A percentile compares a stretch with the other conserved stretches of the same genome.
Conservation (phyloP, 2,329 filamentous ascomycete species). For the Septoria linicola region DNA sequence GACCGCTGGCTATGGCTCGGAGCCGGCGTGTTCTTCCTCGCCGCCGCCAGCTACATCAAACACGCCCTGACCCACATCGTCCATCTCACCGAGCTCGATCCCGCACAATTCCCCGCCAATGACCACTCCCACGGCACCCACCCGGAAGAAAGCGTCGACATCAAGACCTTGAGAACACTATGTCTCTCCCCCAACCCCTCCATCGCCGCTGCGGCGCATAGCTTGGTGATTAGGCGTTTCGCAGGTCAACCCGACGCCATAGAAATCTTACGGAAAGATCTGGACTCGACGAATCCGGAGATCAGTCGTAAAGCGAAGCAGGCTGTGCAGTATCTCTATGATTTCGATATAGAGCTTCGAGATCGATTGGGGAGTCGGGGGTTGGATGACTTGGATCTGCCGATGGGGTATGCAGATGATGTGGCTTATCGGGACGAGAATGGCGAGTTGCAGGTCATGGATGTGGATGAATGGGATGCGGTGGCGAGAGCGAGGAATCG, state of each 20-base stretch:
- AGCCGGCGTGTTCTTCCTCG: constrained; percentile 56
- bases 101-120: constrained; percentile 71
- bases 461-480: constrained; percentile 14
- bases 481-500: constrained; percentile 8
- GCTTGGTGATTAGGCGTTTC: constrained; percentile 31
- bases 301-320: constrained; percentile 20
- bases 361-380: constrained; percentile 4
- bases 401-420: background rate
- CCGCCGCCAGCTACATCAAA: constrained; percentile 59
- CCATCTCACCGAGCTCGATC: constrained; percentile 63
- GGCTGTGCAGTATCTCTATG: constrained; percentile 26
- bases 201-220: constrained; percentile 42
- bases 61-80: constrained; percentile 60
- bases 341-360: constrained; percentile 30
- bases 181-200: constrained; percentile 44
- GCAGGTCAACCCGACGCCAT: constrained; percentile 17
- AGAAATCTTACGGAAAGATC: constrained; percentile 23
- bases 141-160: constrained; percentile 39
- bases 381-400: background rate
- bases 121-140: constrained; percentile 63
- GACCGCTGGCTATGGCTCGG: constrained; percentile 51
- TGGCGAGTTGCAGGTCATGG: constrained; percentile 11
- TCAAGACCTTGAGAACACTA: constrained; percentile 43
- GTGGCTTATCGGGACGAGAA: constrained; percentile 4
- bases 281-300: constrained; percentile 16